Conservation (phyloP, 2,329 filamentous ascomycete genomes). For the Lojkania enalia region DNA sequence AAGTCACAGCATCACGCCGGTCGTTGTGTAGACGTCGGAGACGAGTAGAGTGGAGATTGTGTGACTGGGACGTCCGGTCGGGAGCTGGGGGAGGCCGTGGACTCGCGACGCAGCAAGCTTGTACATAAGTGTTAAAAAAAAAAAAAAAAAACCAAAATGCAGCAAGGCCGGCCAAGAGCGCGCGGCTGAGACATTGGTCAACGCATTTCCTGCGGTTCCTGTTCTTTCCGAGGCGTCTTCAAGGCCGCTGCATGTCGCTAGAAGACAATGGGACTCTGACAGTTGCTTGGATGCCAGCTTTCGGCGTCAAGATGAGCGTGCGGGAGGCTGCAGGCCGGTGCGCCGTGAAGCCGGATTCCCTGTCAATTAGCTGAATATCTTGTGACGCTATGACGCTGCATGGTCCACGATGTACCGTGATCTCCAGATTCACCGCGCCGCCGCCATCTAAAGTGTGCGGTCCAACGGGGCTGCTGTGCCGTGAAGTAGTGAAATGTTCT, state of each 20-base stretch:
- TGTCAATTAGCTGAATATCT: constrained; percentile 35
- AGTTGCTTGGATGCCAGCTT: constrained; percentile 33
- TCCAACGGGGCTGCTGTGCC: constrained; percentile 44
- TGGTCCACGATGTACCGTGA: constrained; percentile 25
- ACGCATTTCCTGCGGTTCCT: constrained; percentile 28
- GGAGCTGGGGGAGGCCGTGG: constrained; percentile 16
- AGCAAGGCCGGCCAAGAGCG: constrained; percentile 15
- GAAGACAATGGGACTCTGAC: constrained; percentile 29
- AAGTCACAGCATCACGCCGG: constrained; percentile 33
- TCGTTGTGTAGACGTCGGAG: constrained; percentile 23
- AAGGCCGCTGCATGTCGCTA: constrained; percentile 42
- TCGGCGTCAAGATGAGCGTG: constrained; percentile 34
- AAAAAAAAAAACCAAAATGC: too few species aligned
- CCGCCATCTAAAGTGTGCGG: constrained; percentile 40
- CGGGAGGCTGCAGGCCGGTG: constrained; percentile 44
- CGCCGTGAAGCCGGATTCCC: constrained; percentile 34
- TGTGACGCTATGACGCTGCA: constrained; percentile 35
- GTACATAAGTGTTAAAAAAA: too few species aligned
- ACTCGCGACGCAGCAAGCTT: constrained; percentile 11
- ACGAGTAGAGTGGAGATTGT: constrained; percentile 31
- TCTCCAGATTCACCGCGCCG: constrained; percentile 34
- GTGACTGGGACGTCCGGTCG: constrained; percentile 24
- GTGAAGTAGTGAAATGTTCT: constrained; percentile 30
- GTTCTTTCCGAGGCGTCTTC: constrained; percentile 33
- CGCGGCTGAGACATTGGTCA: constrained; percentile 37